Conservation (phyloP, 306 rosid species). For the Lablab purpureus region DNA sequence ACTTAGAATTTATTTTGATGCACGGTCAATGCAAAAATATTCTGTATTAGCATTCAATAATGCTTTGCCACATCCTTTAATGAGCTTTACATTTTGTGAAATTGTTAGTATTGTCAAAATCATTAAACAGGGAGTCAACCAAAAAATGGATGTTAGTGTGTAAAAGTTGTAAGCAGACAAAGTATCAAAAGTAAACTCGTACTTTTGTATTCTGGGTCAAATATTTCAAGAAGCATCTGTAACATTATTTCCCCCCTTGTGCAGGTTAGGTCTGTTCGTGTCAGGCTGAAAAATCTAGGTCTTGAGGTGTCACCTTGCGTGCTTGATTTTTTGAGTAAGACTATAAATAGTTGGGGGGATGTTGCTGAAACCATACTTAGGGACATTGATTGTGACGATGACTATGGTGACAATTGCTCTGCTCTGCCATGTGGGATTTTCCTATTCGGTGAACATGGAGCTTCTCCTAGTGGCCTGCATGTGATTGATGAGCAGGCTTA, state of each 20-base stretch:
- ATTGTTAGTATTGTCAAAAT: conserved; percentile 22
- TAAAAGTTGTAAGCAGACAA: background rate
- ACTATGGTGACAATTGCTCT: conserved; percentile 75
- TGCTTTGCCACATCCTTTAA: conserved; percentile 31
- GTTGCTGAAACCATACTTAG: conserved; percentile 95
- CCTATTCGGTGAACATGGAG: conserved; percentile 76
- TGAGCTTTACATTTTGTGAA: conserved; percentile 29
- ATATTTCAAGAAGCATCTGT: conserved; percentile 37
- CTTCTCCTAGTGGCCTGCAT: conserved; percentile 67
- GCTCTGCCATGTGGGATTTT: conserved; percentile 67
- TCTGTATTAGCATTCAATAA: background rate
- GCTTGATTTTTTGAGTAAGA: conserved; percentile 89
- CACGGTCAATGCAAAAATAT: conserved; percentile 14
- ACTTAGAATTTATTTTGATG: conserved; percentile 7
- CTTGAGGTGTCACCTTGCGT: conserved; percentile 86
- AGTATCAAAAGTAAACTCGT: conserved; percentile 30
- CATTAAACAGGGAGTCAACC: conserved; percentile 10
- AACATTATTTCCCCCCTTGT: conserved; percentile 49
- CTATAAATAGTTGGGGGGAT: conserved; percentile 98
- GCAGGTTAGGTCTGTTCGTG: conserved; percentile 92
- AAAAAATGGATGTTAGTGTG: conserved; percentile 16
- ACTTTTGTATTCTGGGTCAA: conserved; percentile 13
- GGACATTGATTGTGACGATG: conserved; percentile 93
- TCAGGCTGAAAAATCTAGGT: conserved; percentile 84
- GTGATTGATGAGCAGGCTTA: conserved; percentile 78